Conservation (phyloP, 108 stramenopile species). For the Halocafeteria seosinensis region DNA sequence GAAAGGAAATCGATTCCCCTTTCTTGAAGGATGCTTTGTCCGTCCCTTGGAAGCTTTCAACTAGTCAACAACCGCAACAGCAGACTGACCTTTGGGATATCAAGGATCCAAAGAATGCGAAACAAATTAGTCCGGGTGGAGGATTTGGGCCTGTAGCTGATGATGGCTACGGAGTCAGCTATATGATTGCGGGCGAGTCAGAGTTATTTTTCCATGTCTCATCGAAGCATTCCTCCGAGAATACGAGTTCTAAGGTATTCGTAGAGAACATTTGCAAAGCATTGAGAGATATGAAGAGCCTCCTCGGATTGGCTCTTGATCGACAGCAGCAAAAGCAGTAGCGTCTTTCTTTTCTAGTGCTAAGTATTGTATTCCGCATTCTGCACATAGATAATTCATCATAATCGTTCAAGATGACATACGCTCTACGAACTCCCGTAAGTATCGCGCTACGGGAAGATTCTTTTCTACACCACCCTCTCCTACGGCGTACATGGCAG, state of each 20-base stretch:
- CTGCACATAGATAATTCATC: no score
- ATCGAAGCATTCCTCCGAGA: slow-evolving; percentile 2
- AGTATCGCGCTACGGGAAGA: no score
- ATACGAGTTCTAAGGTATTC: slow-evolving; percentile 4
- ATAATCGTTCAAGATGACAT: no score
- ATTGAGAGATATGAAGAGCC: slow-evolving; percentile 4
- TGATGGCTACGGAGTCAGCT: slow-evolving; percentile 14
- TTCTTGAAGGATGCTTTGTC: slow-evolving; percentile 9
- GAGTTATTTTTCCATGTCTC: slow-evolving; percentile 16
- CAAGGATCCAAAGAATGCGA: neutral
- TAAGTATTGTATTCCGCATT: no score
- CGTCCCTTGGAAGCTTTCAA: slow-evolving; percentile 4
- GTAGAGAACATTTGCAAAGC: neutral
- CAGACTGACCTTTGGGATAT: slow-evolving; percentile 6
- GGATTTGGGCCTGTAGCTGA: slow-evolving; percentile 16
- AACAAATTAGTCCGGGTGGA: slow-evolving; percentile 5
- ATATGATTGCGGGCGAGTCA: slow-evolving; percentile 11
- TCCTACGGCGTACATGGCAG: no score
- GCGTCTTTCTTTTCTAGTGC: no score
- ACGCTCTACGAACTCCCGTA: no score
- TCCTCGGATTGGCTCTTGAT: no score
- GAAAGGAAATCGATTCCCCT: slow-evolving; percentile 3
- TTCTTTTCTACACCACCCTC: no score
- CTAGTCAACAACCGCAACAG: slow-evolving; percentile 16
- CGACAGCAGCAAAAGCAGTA: no score